phyloP scores from a whole-genome alignment of 768 basidiomycete species.

The Mycena rebaudengoi region DNA sequence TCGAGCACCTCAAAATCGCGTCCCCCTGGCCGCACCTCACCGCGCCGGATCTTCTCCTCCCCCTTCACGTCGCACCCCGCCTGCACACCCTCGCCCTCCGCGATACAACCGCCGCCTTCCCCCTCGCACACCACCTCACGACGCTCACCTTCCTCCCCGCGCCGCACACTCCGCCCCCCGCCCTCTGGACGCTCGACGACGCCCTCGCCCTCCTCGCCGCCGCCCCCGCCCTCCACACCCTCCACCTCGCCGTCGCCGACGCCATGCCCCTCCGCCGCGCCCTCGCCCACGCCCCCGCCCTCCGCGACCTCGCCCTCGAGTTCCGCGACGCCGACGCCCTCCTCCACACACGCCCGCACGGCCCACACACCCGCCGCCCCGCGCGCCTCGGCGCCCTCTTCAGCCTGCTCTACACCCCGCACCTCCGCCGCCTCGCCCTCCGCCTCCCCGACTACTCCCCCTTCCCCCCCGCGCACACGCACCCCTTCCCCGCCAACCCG shows the following conservation, averaged over 20 bases:
- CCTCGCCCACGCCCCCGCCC: neutral
- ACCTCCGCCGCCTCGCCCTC: too few relatives aligned
- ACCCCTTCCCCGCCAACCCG: too few relatives aligned
- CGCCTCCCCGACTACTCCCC: too few relatives aligned
- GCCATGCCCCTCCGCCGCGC: slow-evolving; percentile 8
- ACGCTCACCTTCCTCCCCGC: slow-evolving; percentile 12
- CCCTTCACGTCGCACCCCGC: slow-evolving; percentile 2
- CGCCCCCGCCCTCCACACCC: neutral
- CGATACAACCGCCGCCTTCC: neutral
- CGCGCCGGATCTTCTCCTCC: neutral
- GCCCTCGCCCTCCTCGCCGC: slow-evolving; percentile 9
- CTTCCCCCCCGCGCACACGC: too few relatives aligned
- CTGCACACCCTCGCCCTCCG: neutral
- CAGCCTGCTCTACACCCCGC: slow-evolving; percentile 5
- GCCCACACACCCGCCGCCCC: neutral
- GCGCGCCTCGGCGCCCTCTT: slow-evolving; percentile 14
- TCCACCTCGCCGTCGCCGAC: slow-evolving; percentile 11
- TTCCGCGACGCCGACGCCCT: slow-evolving; percentile 16
- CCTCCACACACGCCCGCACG: too few relatives aligned
- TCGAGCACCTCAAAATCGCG: slow-evolving; percentile 21
- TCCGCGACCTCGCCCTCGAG: slow-evolving; percentile 11
- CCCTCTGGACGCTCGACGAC: slow-evolving; percentile 15
- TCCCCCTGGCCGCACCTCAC: slow-evolving; percentile 3
- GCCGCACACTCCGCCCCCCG: neutral
- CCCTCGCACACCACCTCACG: slow-evolving; percentile 13